Percentiles rank a stretch among this genome's conserved stretches.
Conservation (phyloP, 495 filamentous ascomycete species). For the Aspergillus bertholletiae region DNA sequence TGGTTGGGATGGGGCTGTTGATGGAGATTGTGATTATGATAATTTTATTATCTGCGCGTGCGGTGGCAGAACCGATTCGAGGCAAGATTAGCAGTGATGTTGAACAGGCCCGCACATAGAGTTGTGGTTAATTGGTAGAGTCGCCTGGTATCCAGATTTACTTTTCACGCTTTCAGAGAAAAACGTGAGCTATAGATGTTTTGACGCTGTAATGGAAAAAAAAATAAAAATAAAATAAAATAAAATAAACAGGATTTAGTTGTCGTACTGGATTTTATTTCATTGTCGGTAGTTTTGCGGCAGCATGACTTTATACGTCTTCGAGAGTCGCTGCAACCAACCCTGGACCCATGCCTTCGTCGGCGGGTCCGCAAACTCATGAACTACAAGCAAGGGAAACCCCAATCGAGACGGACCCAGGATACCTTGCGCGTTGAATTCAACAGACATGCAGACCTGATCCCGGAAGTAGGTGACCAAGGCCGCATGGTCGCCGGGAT, state of each 20-base stretch:
- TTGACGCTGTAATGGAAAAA: too few species aligned
- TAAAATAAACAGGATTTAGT: too few species aligned
- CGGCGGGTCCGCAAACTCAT: slow-evolving; percentile 25
- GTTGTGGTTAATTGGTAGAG: background rate
- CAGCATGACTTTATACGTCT: slow-evolving; percentile 22
- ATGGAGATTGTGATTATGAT: slow-evolving; percentile 28
- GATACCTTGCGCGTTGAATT: slow-evolving; percentile 26
- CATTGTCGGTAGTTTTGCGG: slow-evolving; percentile 18
- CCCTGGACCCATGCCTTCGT: slow-evolving; percentile 27
- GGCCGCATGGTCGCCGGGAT: slow-evolving; percentile 24
- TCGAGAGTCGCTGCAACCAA: slow-evolving; percentile 24
- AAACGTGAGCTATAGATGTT: too few species aligned
- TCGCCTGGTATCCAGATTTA: too few species aligned
- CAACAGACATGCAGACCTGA: slow-evolving; percentile 35
- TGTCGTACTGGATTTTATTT: background rate
- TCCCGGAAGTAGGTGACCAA: slow-evolving; percentile 29
- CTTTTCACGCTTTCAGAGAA: too few species aligned
- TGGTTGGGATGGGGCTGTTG: slow-evolving; percentile 28
- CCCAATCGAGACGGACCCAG: slow-evolving; percentile 31
- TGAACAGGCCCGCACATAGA: background rate
- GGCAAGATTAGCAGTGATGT: background rate
- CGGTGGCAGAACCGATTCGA: slow-evolving; percentile 22
- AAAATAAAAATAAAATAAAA: too few species aligned
- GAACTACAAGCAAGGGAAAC: slow-evolving; percentile 28
- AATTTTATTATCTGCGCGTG: slow-evolving; percentile 22